Evolutionary conservation across 2,329 filamentous ascomycete genomes (phyloP).

Genomic region (Amauroascus niger): DNA sequence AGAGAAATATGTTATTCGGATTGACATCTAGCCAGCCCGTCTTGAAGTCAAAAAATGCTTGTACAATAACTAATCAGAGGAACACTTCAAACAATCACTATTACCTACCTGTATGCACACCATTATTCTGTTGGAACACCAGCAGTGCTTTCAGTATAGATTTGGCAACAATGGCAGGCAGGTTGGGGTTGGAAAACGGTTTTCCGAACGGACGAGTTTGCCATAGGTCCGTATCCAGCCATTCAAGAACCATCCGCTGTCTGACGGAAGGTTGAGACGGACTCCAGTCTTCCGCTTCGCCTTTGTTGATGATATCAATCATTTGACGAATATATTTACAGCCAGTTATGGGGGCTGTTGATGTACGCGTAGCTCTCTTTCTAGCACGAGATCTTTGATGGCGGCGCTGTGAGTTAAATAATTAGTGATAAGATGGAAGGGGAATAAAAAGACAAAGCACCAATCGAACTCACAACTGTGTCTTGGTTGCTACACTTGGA

Average conservation of each 20-base stretch:
- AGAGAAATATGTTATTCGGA: slow-evolving; percentile 15
- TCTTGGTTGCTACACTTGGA: too few relatives aligned
- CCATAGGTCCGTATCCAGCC: slow-evolving; percentile 16
- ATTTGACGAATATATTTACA: slow-evolving; percentile 12
- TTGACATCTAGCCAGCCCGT: slow-evolving; percentile 12
- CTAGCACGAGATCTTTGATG: slow-evolving; percentile 13
- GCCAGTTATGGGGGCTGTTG: slow-evolving; percentile 13
- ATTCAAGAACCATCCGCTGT: slow-evolving; percentile 15
- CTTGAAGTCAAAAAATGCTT: background rate
- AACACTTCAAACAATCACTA: too few relatives aligned
- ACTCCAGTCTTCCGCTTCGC: slow-evolving; percentile 14
- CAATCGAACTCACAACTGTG: too few relatives aligned
- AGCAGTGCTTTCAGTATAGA: slow-evolving; percentile 13
- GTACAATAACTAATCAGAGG: background rate
- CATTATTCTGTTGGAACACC: slow-evolving; percentile 9
- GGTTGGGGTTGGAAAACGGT: slow-evolving; percentile 14
- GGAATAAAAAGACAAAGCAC: too few relatives aligned
- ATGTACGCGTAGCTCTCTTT: slow-evolving; percentile 13
- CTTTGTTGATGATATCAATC: slow-evolving; percentile 13
- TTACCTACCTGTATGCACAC: slow-evolving; percentile 15
- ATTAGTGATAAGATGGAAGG: background rate
- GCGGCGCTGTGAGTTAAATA: slow-evolving; percentile 6
- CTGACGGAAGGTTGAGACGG: slow-evolving; percentile 11
- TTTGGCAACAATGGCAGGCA: slow-evolving; percentile 14
- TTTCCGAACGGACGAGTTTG: slow-evolving; percentile 9